Percentiles rank a stretch among this genome's conserved stretches.
Conservation (phyloP, 2,329 filamentous ascomycete genomes). For the Aureobasidium uvarum region DNA sequence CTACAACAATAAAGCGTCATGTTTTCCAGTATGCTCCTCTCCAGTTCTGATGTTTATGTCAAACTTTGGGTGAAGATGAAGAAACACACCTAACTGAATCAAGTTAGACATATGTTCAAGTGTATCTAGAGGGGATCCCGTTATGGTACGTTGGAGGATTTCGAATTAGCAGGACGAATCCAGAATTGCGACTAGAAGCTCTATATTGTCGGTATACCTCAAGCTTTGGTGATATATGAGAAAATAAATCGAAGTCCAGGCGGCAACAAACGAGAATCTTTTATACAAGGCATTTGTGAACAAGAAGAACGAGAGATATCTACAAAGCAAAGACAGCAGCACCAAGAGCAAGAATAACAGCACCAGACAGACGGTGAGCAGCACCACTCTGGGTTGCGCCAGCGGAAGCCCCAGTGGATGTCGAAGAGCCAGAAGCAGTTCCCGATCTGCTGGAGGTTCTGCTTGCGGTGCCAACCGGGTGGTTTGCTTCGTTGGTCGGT, state of each 20-base stretch:
- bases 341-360: conserved; percentile 26
- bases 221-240: not conserved
- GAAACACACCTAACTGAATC: too few species aligned
- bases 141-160: not conserved
- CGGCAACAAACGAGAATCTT: not conserved
- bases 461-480: conserved; percentile 48
- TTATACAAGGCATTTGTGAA: not conserved
- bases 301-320: not conserved
- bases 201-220: not conserved
- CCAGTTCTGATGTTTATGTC: too few species aligned
- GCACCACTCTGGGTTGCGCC: conserved; percentile 22
- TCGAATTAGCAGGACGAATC: not conserved
- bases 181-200: not conserved
- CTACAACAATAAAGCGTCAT: not conserved
- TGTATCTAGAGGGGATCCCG: too few species aligned
- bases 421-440: not conserved
- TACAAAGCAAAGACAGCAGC: conserved; percentile 24
- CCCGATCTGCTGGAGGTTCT: conserved; percentile 17
- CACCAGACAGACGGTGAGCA: conserved; percentile 24
- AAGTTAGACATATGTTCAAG: not conserved
- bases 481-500: conserved; percentile 55
- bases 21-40: not conserved
- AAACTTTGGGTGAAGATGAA: too few species aligned
- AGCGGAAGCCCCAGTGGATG: conserved; percentile 13
- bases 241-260: not conserved